These are phyloP conservation scores for Venturia carpophila DNA, from an alignment of 2,329 filamentous ascomycete species.

Conservation along the genomic window DNA sequence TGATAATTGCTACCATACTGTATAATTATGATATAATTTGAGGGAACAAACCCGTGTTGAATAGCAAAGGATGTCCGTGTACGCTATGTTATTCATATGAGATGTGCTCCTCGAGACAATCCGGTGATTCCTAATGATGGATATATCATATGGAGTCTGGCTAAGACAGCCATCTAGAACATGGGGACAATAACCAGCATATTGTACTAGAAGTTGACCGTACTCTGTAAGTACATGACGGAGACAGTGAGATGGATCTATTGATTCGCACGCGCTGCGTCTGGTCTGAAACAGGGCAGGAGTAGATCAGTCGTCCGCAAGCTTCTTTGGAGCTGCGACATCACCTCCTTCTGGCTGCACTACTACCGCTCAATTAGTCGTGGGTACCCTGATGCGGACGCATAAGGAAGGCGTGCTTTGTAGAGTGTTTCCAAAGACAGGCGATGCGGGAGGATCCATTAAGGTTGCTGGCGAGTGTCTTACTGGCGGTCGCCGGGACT, in stretches of 20 bases:
- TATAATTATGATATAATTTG: neutral
- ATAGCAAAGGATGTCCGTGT: neutral
- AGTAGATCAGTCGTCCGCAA: neutral
- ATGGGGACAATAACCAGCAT: neutral
- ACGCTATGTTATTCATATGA: neutral
- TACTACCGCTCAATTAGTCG: neutral
- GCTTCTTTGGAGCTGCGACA: no score
- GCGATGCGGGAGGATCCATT: constrained; percentile 1
- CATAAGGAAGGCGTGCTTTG: neutral
- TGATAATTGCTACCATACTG: no score
- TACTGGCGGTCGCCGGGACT: neutral
- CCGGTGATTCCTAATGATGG: neutral
- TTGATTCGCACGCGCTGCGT: neutral
- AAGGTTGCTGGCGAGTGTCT: neutral
- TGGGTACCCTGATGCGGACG: neutral
- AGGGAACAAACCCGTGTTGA: neutral
- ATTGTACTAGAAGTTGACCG: neutral
- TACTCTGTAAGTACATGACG: neutral
- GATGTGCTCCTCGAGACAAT: neutral
- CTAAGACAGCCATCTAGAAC: neutral
- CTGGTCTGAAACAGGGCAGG: constrained; percentile 11
- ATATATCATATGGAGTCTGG: neutral
- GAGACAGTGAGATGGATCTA: neutral
- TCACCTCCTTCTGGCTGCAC: neutral
- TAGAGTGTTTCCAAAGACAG: constrained; percentile 1